Evolutionary conservation across 345 rosid species (phyloP), one percentile per base, ranked within the genome.

Genomic region (Boechera retrofracta): DNA sequence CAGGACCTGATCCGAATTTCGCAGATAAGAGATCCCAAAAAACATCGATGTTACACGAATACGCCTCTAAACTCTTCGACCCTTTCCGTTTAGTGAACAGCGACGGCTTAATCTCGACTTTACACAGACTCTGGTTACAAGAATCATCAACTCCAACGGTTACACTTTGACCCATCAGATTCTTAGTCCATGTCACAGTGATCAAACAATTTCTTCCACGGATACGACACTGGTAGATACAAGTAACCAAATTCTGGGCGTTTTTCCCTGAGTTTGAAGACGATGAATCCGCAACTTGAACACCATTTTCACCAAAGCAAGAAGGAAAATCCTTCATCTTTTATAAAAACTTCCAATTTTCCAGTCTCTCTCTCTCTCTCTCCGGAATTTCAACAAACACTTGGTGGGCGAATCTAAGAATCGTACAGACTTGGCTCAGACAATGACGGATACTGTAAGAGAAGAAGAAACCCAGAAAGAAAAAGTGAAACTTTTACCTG

Each of bases 271-370:
- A 58, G 53, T 69, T 80, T 4, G 98, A 86, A 33, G 96, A 79
- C 18, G 97, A 89, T 2, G 97, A 87, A 82, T 89, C 93, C 24
- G 97, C 96, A 45, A 91, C 86, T 82, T 94, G 98, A 72, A 94
- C 94, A 53, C 97, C 98, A 77, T 86, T 94, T 82, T 94, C 98
- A 69, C 97, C 96, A 54, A 91, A 94, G 83, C 97, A 94, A 80
- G 98, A 94, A 79, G 96, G 96, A 79, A 94, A 94, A 80, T 94
- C 98, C 87, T 85, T 91, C 97, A 94, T 91, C 72, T 60, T 52
- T n/a, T 48, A 21, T 21, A 21, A 21, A 21, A 21, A 21, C 24
- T 21, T 21, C 24, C 24, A 21, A 21, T 21, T 21, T 21, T 21
- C 24, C 24, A 21, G 24, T 21, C 24, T 35, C 1, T 51, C 55